Evolutionary conservation across 495 filamentous ascomycete genomes (phyloP).

Genomic region (Neurospora sp.): DNA sequence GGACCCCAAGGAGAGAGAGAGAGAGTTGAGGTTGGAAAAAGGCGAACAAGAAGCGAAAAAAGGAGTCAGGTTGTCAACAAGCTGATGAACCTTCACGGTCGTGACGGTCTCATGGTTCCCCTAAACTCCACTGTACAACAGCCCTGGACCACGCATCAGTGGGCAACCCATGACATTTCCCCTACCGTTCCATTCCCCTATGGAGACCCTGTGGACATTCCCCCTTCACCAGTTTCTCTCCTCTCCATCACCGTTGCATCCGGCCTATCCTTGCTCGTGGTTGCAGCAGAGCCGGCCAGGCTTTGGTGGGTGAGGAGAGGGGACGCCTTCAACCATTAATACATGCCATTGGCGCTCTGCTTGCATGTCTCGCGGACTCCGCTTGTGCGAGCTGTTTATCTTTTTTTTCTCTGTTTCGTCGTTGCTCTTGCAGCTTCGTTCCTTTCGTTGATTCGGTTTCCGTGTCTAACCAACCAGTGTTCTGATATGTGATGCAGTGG

Average conservation of each 20-base stretch:
- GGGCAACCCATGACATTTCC: not conserved
- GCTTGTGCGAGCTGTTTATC: constrained; percentile 15
- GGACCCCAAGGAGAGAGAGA: not conserved
- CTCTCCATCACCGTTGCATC: constrained; percentile 28
- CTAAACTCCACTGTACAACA: not conserved
- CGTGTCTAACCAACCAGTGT: constrained; percentile 11
- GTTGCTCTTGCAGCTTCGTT: not conserved
- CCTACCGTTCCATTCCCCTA: not conserved
- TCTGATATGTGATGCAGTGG: constrained; percentile 17
- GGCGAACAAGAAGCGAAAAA: not conserved
- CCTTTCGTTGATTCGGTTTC: not conserved
- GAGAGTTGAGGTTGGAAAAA: not conserved
- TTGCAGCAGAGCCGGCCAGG: constrained; percentile 14
- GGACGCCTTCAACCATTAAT: constrained; percentile 16
- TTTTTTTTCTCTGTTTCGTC: constrained; percentile 8
- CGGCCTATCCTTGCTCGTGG: constrained; percentile 19
- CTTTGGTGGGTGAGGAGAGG: not conserved
- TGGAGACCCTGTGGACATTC: not conserved
- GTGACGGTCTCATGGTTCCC: not conserved
- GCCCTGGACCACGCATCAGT: not conserved
- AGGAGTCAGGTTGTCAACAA: not conserved
- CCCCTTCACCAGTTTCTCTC: not conserved
- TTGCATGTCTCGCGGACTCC: constrained; percentile 7
- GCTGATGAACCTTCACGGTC: not conserved
- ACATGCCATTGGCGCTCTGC: constrained; percentile 21